Evolutionary conservation across 1,139 yeast species (phyloP).

Genomic region (Yamadazyma sp.): DNA sequence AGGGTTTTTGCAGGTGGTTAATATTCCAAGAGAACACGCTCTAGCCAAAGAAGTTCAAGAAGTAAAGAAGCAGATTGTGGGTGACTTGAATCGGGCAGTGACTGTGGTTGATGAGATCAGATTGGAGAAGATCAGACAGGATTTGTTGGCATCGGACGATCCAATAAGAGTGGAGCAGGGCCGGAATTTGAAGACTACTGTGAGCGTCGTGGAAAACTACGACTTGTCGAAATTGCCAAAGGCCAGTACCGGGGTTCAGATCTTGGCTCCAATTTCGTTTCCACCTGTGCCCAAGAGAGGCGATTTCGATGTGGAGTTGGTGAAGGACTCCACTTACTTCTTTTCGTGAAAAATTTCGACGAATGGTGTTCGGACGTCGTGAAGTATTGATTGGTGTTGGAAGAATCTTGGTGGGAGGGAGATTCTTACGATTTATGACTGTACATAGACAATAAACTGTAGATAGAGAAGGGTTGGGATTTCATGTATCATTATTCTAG

Average conservation of each 20-base stretch:
- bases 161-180: conserved; percentile 54
- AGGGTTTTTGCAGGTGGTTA: conserved; percentile 63
- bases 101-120: conserved; percentile 73
- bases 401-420: too few relatives aligned
- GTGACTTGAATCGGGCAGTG: conserved; percentile 55
- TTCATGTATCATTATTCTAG: too few relatives aligned
- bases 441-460: conserved; percentile 1
- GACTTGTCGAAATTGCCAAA: conserved; percentile 30
- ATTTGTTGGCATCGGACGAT: conserved; percentile 53
- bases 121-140: conserved; percentile 65
- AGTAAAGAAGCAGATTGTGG: conserved; percentile 50
- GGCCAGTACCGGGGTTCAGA: conserved; percentile 28
- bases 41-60: conserved; percentile 52
- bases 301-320: conserved; percentile 73
- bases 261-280: conserved; percentile 62
- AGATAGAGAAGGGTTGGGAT: too few relatives aligned
- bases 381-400: neutral
- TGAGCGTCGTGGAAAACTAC: conserved; percentile 58
- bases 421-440: too few relatives aligned
- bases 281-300: conserved; percentile 83
- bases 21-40: conserved; percentile 52
- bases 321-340: conserved; percentile 77
- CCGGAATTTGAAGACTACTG: conserved; percentile 63
- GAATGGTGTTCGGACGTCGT: too few relatives aligned
- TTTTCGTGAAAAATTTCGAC: conserved; percentile 48